These are phyloP conservation scores for Paramecium octaurelia DNA, from an alignment of 73 alveolate genomes.

Conservation along the genomic window DNA sequence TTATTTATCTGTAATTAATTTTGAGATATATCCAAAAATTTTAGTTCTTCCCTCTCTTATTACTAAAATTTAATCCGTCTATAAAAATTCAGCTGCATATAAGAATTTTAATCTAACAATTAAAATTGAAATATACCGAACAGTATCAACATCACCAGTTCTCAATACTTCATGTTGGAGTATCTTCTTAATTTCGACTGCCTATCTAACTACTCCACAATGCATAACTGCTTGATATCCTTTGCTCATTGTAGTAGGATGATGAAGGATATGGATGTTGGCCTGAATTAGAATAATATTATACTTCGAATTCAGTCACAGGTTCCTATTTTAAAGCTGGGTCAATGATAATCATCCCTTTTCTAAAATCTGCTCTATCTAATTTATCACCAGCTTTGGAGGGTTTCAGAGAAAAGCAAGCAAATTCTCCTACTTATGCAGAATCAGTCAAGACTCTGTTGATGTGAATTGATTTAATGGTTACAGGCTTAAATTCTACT, in stretches of 20 bases:
- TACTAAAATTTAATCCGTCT: neutral
- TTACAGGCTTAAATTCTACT: constrained; percentile 74
- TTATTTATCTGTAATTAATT: neutral
- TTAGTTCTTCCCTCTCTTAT: constrained; percentile 41
- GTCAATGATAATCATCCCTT: constrained; percentile 90
- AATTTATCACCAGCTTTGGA: constrained; percentile 84
- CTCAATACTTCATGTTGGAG: neutral
- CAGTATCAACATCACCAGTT: constrained; percentile 8
- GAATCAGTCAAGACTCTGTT: constrained; percentile 78
- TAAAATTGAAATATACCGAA: neutral
- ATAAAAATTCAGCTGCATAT: constrained; percentile 35
- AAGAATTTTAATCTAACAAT: neutral
- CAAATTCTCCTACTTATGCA: constrained; percentile 83
- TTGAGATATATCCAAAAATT: constrained; percentile 1
- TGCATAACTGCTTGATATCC: constrained; percentile 37
- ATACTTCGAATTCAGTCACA: constrained; percentile 79
- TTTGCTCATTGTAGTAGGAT: constrained; percentile 86
- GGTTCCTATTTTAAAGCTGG: constrained; percentile 69
- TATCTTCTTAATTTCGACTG: neutral
- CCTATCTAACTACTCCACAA: constrained; percentile 36
- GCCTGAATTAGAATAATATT: constrained; percentile 37
- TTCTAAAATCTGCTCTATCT: constrained; percentile 82
- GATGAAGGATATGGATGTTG: constrained; percentile 94
- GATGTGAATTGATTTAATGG: constrained; percentile 81
- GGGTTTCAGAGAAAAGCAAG: constrained; percentile 87